These are phyloP conservation scores for Hibiscus mutabilis DNA, from an alignment of 345 rosid genomes.

Conservation along the genomic window DNA sequence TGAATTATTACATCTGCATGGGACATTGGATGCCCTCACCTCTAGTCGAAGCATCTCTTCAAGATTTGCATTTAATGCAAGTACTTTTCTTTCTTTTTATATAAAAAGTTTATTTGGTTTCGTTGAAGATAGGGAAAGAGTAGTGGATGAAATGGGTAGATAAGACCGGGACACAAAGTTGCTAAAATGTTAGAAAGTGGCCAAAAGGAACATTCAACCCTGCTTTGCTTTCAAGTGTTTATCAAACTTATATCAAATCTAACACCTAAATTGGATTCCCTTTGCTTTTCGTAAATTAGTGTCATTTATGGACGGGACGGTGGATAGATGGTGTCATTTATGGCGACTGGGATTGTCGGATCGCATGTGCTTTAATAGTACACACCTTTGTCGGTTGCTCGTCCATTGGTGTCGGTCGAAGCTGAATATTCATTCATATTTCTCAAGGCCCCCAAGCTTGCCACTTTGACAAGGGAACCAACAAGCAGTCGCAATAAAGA, in stretches of 20 bases:
- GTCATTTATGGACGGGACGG: background rate
- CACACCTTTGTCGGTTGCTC: background rate
- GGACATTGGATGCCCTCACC: background rate
- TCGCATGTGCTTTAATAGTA: background rate
- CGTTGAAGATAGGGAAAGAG: background rate
- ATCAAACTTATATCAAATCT: background rate
- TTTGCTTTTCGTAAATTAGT: background rate
- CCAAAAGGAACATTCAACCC: background rate
- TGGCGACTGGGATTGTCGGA: constrained; percentile 2
- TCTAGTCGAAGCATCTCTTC: background rate
- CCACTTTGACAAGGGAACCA: background rate
- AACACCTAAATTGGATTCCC: background rate
- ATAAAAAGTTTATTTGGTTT: background rate
- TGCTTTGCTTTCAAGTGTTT: background rate
- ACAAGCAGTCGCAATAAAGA: background rate
- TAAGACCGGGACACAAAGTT: background rate
- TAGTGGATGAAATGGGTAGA: background rate
- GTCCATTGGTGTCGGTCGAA: background rate
- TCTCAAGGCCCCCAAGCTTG: background rate
- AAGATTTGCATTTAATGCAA: too few relatives aligned
- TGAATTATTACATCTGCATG: background rate
- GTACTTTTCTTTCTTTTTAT: too few relatives aligned
- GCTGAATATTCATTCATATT: background rate
- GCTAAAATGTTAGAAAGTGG: background rate
- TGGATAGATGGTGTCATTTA: background rate